A percentile compares a stretch with the other conserved stretches of the same genome.
phyloP scores from a whole-genome alignment of 148 eudicot species.

The Euryodendron excelsum region DNA sequence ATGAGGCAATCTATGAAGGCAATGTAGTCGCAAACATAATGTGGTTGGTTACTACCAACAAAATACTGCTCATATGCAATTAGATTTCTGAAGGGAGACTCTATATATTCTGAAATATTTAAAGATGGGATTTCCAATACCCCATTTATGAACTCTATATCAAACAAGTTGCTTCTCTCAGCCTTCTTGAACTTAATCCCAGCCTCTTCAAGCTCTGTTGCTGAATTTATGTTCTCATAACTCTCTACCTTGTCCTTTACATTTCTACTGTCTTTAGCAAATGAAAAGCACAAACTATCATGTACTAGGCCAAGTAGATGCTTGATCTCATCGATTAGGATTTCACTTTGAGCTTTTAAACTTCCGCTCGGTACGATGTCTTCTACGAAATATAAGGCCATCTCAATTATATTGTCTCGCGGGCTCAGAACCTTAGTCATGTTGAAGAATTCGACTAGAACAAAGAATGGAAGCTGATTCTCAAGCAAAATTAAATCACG shows the following conservation, averaged over 20 bases:
- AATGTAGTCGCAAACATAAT: neutral
- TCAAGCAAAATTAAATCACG: slow-evolving; percentile 24
- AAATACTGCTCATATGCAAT: slow-evolving; percentile 7
- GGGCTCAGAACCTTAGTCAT: neutral
- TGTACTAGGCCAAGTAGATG: slow-evolving; percentile 24
- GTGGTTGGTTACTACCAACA: neutral
- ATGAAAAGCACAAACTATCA: too few relatives aligned
- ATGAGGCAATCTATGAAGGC: slow-evolving; percentile 12
- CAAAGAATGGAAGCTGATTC: slow-evolving; percentile 19
- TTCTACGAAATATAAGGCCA: neutral
- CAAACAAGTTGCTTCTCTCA: neutral
- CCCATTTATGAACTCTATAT: neutral
- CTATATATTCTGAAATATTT: too few relatives aligned
- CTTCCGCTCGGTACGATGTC: too few relatives aligned
- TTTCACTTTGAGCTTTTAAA: neutral
- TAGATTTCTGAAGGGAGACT: too few relatives aligned
- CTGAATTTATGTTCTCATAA: neutral
- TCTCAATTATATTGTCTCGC: neutral
- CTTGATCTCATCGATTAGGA: neutral
- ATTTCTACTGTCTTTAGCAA: neutral
- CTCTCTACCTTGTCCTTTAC: neutral
- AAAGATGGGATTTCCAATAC: too few relatives aligned
- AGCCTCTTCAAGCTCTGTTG: slow-evolving; percentile 5
- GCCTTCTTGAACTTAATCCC: slow-evolving; percentile 11
- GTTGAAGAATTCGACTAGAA: slow-evolving; percentile 11